Base-by-base conservation (phyloP, 768 basidiomycete species). In the Kwoniella botswanensis region DNA sequence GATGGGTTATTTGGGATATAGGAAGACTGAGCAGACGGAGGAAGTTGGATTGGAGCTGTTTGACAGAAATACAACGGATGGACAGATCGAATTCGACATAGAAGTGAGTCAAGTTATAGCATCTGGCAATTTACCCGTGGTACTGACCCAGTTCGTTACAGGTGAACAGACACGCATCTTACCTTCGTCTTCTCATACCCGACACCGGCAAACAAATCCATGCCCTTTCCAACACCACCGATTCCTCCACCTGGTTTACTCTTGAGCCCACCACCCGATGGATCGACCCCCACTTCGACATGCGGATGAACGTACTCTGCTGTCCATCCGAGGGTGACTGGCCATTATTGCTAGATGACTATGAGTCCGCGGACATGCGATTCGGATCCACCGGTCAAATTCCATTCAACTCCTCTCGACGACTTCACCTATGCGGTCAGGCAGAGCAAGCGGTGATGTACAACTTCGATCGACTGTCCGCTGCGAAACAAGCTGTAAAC, bases 261-360 rank as follows among this genome's bases (percentile, higher is more conserved):
- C 56, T 78, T 61, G 75, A 72, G 50, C 69, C 57, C 54, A 76
- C 59, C n/a, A 57, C 69, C 11, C 46, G 46, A 60, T 57, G 54
- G 66, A 67, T 73, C 22, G 46, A 65, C n/a, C 68, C 71, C 26
- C 76, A 60, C 22, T 81, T 73, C 62, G 79, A 81, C 54, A 75
- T 82, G 72, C 68, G 81, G 62, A 77, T 84, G 69, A 83, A 72
- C 24, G 71, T 81, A 24, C 64, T 83, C 4, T 83, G 83, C 62
- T 84, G 83, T 70, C 76, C 78, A 3, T 72, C 71, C 1, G 71
- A 74, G 46, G 74, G 76, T 1, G 75, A 79, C 4, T 84, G 83
- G 83, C 83, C 83, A 29, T 70, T 84, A 46, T 64, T 82, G 4
- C 65, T 74, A 24, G 83, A 84, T 58, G 83, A 84, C 62, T 79